Base-by-base conservation (phyloP, 2,329 filamentous ascomycete genomes). In the Lomentospora prolificans region DNA sequence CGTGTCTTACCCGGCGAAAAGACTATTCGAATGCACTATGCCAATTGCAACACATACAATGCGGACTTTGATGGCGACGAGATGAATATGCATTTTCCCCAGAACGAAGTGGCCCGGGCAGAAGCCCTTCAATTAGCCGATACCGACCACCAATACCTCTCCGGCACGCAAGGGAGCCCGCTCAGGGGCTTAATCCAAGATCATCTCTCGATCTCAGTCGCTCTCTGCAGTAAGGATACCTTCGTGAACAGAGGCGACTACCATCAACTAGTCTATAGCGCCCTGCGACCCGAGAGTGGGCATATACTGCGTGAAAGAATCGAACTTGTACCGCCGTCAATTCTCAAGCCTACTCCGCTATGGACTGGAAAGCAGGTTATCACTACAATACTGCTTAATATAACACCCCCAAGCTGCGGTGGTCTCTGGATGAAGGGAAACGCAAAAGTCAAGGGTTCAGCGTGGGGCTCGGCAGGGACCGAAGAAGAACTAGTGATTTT, bases 31-130 rank as follows among this genome's bases (percentile, higher is more conserved):
- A 97, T 99, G 92, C 94, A 99, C 75, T 99, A 99, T 72, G 92
- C 94, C 64, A 99, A 99, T 69, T 97, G 94, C 70, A 99, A 99
- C 66, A 96, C 94, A 0, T 99, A 99, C 77, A 99, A 99, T 64
- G 94, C 94, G 30, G 94, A 99, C 78, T 99, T 99, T 66, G 95
- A 99, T 66, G 94, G 94, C 69, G 94, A 99, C 67, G 94, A 99
- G 71, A 99, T 99, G 94, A 99, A 99, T 70, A 95, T 99, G 91
- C 94, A 99, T 72, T 97, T 99, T 66, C 94, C 94, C 1, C 94
- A 99, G 64, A 97, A 96, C 63, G 95, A 97, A 67, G 78, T 97
- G 61, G 94, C 94, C 14, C 81, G 94, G 62, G 89, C 92, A 2
- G 94, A 99, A 72, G 94, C 94, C 2, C 80, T 95, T 62, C 89